A percentile compares a stretch with the other conserved stretches of the same genome.
phyloP scores from a whole-genome alignment of 2,329 filamentous ascomycete species.

The Pleomassaria siparia region DNA sequence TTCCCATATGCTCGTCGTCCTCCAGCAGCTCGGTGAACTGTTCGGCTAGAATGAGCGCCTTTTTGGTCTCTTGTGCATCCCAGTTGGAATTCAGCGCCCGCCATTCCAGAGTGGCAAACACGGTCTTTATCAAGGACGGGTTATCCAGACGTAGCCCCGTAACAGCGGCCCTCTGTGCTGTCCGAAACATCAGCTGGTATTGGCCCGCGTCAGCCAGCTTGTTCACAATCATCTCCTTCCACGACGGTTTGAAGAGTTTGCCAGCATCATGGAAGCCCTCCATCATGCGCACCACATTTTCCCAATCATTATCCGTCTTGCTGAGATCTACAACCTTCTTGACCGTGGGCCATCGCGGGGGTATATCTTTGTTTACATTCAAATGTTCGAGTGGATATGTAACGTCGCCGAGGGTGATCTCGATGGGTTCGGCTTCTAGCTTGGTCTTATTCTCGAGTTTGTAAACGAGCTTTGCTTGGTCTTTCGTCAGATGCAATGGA shows the following conservation, averaged over 20 bases:
- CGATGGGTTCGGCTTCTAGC: constrained; percentile 46
- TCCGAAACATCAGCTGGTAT: constrained; percentile 33
- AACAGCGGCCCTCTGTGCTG: constrained; percentile 25
- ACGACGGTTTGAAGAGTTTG: constrained; percentile 12
- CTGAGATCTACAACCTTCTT: constrained; percentile 17
- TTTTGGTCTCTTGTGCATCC: constrained; percentile 39
- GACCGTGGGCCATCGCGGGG: constrained; percentile 15
- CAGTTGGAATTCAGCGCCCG: constrained; percentile 38
- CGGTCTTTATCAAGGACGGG: constrained; percentile 27
- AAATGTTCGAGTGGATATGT: constrained; percentile 38
- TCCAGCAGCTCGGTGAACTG: constrained; percentile 47
- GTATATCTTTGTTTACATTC: constrained; percentile 25
- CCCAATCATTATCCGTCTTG: constrained; percentile 34
- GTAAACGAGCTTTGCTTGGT: constrained; percentile 48
- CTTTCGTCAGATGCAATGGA: constrained; percentile 44
- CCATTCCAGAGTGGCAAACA: constrained; percentile 40
- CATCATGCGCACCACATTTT: constrained; percentile 36
- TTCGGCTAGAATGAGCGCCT: constrained; percentile 42
- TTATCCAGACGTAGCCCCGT: constrained; percentile 28
- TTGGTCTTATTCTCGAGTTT: constrained; percentile 41
- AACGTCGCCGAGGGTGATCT: constrained; percentile 44
- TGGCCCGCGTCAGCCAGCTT: constrained; percentile 19
- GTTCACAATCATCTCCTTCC: constrained; percentile 24
- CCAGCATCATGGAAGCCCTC: constrained; percentile 34
- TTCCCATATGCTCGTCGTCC: constrained; percentile 40